These are phyloP conservation scores for Venturia nashicola DNA, from an alignment of 2,329 filamentous ascomycete genomes.

Conservation along the genomic window DNA sequence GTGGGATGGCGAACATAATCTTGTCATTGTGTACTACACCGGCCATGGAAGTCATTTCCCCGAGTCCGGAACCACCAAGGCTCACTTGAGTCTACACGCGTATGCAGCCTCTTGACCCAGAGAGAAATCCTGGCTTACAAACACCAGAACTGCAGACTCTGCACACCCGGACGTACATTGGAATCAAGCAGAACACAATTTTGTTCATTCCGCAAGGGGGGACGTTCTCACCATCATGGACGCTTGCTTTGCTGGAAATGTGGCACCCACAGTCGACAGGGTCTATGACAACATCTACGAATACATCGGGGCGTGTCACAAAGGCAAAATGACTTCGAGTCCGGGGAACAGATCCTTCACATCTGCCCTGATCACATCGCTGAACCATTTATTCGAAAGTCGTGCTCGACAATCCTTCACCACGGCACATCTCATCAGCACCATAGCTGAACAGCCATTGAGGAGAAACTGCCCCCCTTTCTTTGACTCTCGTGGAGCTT, in stretches of 20 bases:
- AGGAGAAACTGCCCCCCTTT: background rate
- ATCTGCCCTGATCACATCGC: background rate
- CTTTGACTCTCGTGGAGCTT: background rate
- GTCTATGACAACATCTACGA: constrained; percentile 4
- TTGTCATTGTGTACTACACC: constrained; percentile 9
- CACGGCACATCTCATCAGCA: background rate
- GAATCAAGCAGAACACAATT: background rate
- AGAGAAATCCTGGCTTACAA: too few species aligned
- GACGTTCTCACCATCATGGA: constrained; percentile 10
- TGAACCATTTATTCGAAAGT: background rate
- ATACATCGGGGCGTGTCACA: constrained; percentile 5
- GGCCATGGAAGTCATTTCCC: constrained; percentile 3
- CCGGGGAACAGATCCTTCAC: constrained; percentile 9
- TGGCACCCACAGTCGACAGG: background rate
- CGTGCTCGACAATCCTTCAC: background rate
- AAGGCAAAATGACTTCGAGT: background rate
- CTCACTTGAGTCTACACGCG: background rate
- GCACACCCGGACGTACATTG: background rate
- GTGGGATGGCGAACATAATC: background rate
- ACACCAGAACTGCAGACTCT: too few species aligned
- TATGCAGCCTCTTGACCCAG: background rate
- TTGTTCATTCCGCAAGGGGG: background rate
- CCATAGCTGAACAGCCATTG: background rate
- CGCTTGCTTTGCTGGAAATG: constrained; percentile 7
- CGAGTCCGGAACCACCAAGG: background rate